Percentiles rank a stretch among this genome's conserved stretches.
These are phyloP conservation scores for Harrya chromipes DNA, from an alignment of 768 basidiomycete species.

Conservation along the genomic window DNA sequence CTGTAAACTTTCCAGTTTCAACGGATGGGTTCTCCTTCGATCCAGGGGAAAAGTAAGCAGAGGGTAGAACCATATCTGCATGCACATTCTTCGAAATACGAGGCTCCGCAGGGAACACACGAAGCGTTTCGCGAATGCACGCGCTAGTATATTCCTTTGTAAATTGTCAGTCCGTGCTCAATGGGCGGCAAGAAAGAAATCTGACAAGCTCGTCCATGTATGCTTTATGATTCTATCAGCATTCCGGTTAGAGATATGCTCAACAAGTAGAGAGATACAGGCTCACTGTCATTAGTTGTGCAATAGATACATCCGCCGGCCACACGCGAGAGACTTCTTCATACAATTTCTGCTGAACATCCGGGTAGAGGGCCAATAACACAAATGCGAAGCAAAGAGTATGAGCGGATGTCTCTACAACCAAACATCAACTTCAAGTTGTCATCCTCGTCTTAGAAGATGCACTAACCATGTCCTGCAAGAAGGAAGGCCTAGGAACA, in stretches of 20 bases:
- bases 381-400: slow-evolving; percentile 41
- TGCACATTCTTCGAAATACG: slow-evolving; percentile 36
- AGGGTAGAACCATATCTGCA: slow-evolving; percentile 35
- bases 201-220: slow-evolving; percentile 37
- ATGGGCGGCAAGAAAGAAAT: not conserved
- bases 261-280: not conserved
- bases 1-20: slow-evolving; percentile 29
- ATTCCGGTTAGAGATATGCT: not conserved
- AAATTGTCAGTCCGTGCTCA: not conserved
- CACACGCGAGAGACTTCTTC: slow-evolving; percentile 40
- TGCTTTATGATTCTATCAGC: slow-evolving; percentile 38
- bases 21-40: slow-evolving; percentile 7
- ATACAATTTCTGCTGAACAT: slow-evolving; percentile 44
- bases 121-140: slow-evolving; percentile 45
- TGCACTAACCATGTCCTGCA: slow-evolving; percentile 44
- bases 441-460: not conserved
- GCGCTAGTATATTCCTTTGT: slow-evolving; percentile 42
- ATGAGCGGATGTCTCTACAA: slow-evolving; percentile 47
- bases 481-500: slow-evolving; percentile 40
- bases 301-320: slow-evolving; percentile 34
- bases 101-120: slow-evolving; percentile 38
- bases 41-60: slow-evolving; percentile 32
- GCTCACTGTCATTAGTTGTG: slow-evolving; percentile 29
- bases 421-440: slow-evolving; percentile 4
- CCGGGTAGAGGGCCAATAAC: slow-evolving; percentile 49